A percentile compares a stretch with the other conserved stretches of the same genome.
These are phyloP conservation scores for Lycium barbarum DNA, from an alignment of 257 asterid species.

Conservation along the genomic window DNA sequence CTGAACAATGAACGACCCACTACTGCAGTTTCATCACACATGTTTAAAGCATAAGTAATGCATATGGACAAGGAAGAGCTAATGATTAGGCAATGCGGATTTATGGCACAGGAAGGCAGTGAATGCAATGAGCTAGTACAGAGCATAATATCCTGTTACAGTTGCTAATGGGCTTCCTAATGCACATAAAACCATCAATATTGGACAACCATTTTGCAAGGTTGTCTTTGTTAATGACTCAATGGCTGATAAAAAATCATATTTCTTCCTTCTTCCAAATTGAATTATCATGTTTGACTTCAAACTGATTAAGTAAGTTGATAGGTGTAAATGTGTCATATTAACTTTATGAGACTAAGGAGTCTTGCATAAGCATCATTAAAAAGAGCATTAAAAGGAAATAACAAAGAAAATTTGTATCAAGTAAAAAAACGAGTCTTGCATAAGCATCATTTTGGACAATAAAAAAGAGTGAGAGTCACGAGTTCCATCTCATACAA, in stretches of 20 bases:
- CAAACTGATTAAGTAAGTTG: background rate
- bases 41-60: background rate
- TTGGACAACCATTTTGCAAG: too few species aligned
- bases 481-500: background rate
- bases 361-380: too few species aligned
- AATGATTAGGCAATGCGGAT: background rate
- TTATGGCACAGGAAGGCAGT: background rate
- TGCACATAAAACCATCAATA: background rate
- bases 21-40: constrained; percentile 35
- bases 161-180: background rate
- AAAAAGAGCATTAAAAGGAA: background rate
- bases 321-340: background rate
- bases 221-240: too few species aligned
- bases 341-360: background rate
- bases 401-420: background rate
- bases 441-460: constrained; percentile 13
- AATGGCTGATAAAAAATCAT: too few species aligned
- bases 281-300: background rate
- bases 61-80: background rate
- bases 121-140: background rate
- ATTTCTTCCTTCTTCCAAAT: background rate
- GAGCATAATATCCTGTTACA: background rate
- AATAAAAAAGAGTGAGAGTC: background rate
- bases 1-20: constrained; percentile 71
- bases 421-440: background rate